These are phyloP conservation scores for Naganishia randhawae DNA, from an alignment of 768 basidiomycete genomes.

Conservation along the genomic window DNA sequence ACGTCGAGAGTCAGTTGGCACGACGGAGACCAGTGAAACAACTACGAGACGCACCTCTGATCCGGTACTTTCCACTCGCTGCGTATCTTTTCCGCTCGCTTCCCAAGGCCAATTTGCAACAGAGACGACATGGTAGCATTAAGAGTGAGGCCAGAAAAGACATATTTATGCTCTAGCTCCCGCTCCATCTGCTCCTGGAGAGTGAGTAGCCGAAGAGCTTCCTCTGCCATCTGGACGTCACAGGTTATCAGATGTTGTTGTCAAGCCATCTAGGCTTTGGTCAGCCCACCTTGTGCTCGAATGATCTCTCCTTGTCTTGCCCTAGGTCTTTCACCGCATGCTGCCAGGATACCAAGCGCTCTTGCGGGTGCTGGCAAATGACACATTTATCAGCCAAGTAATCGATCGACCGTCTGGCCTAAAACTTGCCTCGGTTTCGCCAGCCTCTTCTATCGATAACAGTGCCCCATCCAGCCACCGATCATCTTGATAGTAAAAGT, in stretches of 20 bases:
- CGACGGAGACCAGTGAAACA: background rate
- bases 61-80: conserved; percentile 90
- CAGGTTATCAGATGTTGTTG: background rate
- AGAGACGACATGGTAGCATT: conserved; percentile 80
- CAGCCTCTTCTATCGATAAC: conserved; percentile 79
- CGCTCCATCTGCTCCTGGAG: conserved; percentile 83
- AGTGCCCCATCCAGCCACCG: conserved; percentile 86
- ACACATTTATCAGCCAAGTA: conserved; percentile 1
- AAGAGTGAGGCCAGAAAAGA: conserved; percentile 76
- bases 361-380: conserved; percentile 51
- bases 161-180: conserved; percentile 71
- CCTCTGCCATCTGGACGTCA: conserved; percentile 78
- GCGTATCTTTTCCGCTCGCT: conserved; percentile 83
- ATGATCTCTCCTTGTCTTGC: conserved; percentile 84
- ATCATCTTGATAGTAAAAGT: conserved; percentile 98
- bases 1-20: background rate
- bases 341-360: conserved; percentile 69
- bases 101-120: conserved; percentile 71
- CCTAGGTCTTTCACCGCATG: conserved; percentile 87
- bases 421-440: conserved; percentile 59
- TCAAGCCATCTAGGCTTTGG: background rate
- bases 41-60: conserved; percentile 63
- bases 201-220: conserved; percentile 66
- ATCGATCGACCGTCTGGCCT: background rate
- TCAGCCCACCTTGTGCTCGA: conserved; percentile 78